Conservation (phyloP, 805 yeast species). For the Monosporozyma servazzii region DNA sequence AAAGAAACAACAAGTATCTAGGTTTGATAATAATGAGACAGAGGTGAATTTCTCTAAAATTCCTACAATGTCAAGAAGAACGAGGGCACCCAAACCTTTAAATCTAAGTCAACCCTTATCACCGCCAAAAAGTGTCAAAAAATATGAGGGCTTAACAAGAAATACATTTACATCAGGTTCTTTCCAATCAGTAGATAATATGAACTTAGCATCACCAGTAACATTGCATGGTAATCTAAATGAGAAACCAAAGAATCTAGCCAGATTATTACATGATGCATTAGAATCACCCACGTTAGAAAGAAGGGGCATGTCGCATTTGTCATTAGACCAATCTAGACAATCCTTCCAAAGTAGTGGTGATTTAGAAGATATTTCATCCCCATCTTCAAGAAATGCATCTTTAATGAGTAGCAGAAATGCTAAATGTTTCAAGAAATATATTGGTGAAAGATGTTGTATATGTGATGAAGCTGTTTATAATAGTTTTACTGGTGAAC, state of each 20-base stretch:
- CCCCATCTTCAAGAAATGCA: constrained; percentile 9
- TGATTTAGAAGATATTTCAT: constrained; percentile 19
- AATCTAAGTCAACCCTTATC: constrained; percentile 15
- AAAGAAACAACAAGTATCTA: constrained; percentile 4
- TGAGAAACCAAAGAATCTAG: constrained; percentile 5
- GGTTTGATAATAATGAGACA: not conserved
- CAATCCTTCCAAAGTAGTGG: not conserved
- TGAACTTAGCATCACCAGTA: constrained; percentile 7
- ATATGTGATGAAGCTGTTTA: constrained; percentile 38
- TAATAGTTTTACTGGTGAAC: constrained; percentile 36
- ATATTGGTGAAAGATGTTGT: constrained; percentile 30
- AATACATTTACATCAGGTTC: constrained; percentile 1
- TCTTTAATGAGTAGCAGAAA: not conserved
- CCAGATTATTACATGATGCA: constrained; percentile 1
- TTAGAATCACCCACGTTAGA: constrained; percentile 1
- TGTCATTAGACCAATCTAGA: not conserved
- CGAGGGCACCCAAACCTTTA: constrained; percentile 17
- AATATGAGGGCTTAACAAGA: not conserved
- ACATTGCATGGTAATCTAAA: not conserved
- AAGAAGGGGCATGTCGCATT: not conserved
- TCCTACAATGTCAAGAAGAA: constrained; percentile 10
- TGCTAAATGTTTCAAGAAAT: constrained; percentile 18
- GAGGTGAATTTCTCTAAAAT: constrained; percentile 3
- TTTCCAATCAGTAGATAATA: not conserved
- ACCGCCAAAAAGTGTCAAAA: constrained; percentile 20